Base-by-base conservation (phyloP, 306 rosid genomes). In the Quercus robur region DNA sequence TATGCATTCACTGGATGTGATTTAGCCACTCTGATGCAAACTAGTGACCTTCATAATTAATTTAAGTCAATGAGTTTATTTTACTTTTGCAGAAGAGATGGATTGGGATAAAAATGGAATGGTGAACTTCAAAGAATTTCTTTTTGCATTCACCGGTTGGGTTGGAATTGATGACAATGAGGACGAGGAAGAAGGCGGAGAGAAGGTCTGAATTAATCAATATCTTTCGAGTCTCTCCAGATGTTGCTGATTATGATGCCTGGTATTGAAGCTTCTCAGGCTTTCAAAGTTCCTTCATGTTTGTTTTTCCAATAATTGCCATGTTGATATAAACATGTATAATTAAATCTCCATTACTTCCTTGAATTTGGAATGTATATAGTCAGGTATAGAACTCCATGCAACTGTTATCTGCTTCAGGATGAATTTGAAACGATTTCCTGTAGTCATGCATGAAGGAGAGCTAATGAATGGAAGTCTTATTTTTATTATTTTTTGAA, bases 81-180 rank as follows among this genome's bases (percentile, higher is more conserved):
- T 20, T 23, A 20, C 83, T 79, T 73, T 54, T 84, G 81, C 97
- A 94, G 99, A 92, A 79, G 99, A 94, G 83, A 94, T 94, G 99
- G 99, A 94, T 81, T 94, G 99, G 99, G 97, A 94, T 76, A 90
- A 86, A 75, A 94, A 94, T 84, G 99, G 99, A 86, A 94, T 93
- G 99, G 99, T 94, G 74, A 94, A 89, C 91, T 90, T 92, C 75
- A 94, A 93, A 87, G 99, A 95, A 79, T 95, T 93, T 82, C 97
- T 95, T 70, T 95, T 95, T 14, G 97, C 98, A 9, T 93, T 93
- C 77, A 95, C 96, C 4, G 76, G 96, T 44, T 95, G 99, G 98
- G 90, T 93, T 20, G 99, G 99, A 70, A 93, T 95, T n/a, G 98
- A 89, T 28, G 98, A 94, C 19, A n/a, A 54, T 9, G 99, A 95